Conservation (phyloP, 1,139 yeast genomes). For the Yamadazyma kanchanaburiensis region DNA sequence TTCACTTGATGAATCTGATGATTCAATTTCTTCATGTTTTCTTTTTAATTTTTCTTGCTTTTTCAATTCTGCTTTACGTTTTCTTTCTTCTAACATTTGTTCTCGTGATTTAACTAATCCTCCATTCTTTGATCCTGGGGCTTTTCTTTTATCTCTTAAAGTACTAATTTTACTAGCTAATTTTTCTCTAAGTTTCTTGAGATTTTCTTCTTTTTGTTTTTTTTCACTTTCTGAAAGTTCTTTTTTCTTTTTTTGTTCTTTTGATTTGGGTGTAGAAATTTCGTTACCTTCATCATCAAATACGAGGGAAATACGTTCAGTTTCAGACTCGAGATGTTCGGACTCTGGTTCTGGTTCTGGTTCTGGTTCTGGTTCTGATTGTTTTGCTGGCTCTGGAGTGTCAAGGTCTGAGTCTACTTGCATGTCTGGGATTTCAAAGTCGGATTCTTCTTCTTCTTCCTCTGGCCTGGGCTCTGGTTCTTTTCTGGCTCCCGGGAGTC, state of each 20-base stretch:
- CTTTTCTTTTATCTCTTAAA: slow-evolving; percentile 80
- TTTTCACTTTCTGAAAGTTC: slow-evolving; percentile 43
- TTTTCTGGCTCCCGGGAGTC: slow-evolving; percentile 36
- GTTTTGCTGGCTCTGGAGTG: slow-evolving; percentile 11
- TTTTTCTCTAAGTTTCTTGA: slow-evolving; percentile 65
- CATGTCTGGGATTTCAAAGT: slow-evolving; percentile 13
- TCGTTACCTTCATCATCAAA: slow-evolving; percentile 83
- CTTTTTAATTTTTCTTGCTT: slow-evolving; percentile 33
- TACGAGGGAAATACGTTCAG: slow-evolving; percentile 42
- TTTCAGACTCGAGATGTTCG: slow-evolving; percentile 9
- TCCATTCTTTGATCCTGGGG: slow-evolving; percentile 76
- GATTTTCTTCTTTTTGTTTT: slow-evolving; percentile 49
- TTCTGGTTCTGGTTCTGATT: slow-evolving; percentile 14
- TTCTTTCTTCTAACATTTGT: slow-evolving; percentile 62
- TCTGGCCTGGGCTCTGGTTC: neutral
- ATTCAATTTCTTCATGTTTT: slow-evolving; percentile 36
- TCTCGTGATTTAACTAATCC: slow-evolving; percentile 86
- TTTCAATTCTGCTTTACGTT: slow-evolving; percentile 40
- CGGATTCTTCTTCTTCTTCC: slow-evolving; percentile 2
- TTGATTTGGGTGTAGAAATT: slow-evolving; percentile 12
- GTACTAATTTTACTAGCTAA: slow-evolving; percentile 68
- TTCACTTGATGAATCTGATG: slow-evolving; percentile 31
- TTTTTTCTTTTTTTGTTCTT: slow-evolving; percentile 17
- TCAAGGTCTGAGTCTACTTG: slow-evolving; percentile 14
- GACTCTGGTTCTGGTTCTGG: neutral